Evolutionary conservation across 805 yeast species (phyloP).

Genomic region (Saccharomycopsis sp.): DNA sequence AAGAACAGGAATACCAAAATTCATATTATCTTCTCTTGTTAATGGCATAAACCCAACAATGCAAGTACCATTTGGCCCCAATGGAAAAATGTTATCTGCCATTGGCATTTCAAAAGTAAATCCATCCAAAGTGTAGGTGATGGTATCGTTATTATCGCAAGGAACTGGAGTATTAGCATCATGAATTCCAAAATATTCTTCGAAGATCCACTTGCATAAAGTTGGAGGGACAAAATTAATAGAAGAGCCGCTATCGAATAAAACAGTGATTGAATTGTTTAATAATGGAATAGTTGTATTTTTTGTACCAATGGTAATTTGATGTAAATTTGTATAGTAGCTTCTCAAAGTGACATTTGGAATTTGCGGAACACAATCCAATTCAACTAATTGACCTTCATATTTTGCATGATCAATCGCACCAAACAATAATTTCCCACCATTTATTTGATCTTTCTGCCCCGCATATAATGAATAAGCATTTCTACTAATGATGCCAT

Average conservation of each 20-base stretch:
- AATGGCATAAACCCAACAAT: slow-evolving; percentile 1
- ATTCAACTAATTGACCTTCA: slow-evolving; percentile 41
- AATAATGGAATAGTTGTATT: not conserved
- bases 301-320: not conserved
- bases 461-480: slow-evolving; percentile 62
- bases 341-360: slow-evolving; percentile 1
- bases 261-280: not conserved
- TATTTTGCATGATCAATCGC: slow-evolving; percentile 63
- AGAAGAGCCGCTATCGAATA: slow-evolving; percentile 15
- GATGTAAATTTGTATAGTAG: slow-evolving; percentile 12
- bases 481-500: slow-evolving; percentile 21
- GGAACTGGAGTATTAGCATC: slow-evolving; percentile 3
- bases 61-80: slow-evolving; percentile 6
- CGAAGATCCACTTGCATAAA: not conserved
- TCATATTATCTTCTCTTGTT: not conserved
- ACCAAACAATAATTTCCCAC: slow-evolving; percentile 61
- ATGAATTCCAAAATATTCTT: slow-evolving; percentile 10
- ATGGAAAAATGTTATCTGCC: slow-evolving; percentile 8
- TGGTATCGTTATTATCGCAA: slow-evolving; percentile 13
- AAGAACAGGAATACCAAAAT: slow-evolving; percentile 14
- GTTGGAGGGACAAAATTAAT: slow-evolving; percentile 6
- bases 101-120: slow-evolving; percentile 8
- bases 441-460: slow-evolving; percentile 30
- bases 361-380: slow-evolving; percentile 31
- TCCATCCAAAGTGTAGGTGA: slow-evolving; percentile 8